Percentiles rank a stretch among this genome's conserved stretches.
phyloP scores from a whole-genome alignment of 1,284 basidiomycete genomes.

The Xerocomus amazonicus region DNA sequence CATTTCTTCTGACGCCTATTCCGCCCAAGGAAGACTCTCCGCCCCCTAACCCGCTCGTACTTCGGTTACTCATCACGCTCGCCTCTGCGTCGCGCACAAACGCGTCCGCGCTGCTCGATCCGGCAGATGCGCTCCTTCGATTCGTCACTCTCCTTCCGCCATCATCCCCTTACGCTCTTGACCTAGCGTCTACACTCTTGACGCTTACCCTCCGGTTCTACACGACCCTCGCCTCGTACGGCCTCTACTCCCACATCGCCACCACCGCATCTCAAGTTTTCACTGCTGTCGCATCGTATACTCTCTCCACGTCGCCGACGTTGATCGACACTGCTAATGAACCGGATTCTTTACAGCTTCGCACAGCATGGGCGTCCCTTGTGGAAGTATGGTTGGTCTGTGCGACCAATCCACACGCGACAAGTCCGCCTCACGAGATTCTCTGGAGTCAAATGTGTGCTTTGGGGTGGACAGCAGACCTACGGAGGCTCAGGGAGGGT shows the following conservation, averaged over 20 bases:
- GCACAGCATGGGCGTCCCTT: slow-evolving; percentile 50
- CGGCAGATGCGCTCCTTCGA: slow-evolving; percentile 67
- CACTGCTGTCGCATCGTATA: slow-evolving; percentile 41
- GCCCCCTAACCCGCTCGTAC: slow-evolving; percentile 48
- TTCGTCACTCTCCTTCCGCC: slow-evolving; percentile 66
- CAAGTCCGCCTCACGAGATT: slow-evolving; percentile 82
- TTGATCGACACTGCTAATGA: slow-evolving; percentile 1
- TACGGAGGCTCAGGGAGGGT: slow-evolving; percentile 34
- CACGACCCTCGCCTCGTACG: slow-evolving; percentile 68
- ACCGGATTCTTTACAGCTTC: slow-evolving; percentile 27
- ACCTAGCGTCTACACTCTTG: slow-evolving; percentile 50
- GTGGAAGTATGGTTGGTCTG: slow-evolving; percentile 77
- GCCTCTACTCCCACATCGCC: slow-evolving; percentile 66
- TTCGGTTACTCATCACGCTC: slow-evolving; percentile 61
- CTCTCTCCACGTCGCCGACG: slow-evolving; percentile 23
- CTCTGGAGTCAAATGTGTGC: slow-evolving; percentile 83
- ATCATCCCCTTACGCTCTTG: slow-evolving; percentile 43
- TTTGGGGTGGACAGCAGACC: slow-evolving; percentile 71
- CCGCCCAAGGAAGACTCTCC: slow-evolving; percentile 32
- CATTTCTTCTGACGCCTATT: slow-evolving; percentile 54
- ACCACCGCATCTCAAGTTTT: slow-evolving; percentile 60
- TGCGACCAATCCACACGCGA: slow-evolving; percentile 85
- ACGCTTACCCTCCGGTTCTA: slow-evolving; percentile 65
- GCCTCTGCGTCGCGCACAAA: slow-evolving; percentile 63
- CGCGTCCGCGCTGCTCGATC: slow-evolving; percentile 56